Conservation (phyloP, 345 rosid species). For the Pistacia integerrima region DNA sequence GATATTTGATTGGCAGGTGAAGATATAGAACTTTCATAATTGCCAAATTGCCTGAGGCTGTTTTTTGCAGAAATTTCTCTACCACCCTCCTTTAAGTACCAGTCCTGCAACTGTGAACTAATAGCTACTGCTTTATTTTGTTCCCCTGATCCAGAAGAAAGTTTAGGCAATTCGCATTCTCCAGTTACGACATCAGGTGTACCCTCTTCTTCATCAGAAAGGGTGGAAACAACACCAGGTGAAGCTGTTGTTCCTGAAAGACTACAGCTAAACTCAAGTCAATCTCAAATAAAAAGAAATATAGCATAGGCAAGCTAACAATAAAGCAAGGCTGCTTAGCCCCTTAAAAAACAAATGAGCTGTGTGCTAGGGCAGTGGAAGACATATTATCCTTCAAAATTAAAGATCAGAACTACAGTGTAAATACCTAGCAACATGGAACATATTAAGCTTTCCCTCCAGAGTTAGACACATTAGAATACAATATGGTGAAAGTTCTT, state of each 20-base stretch:
- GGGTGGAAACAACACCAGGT: constrained; percentile 34
- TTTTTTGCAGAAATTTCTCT: constrained; percentile 29
- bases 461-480: constrained; percentile 80
- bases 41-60: constrained; percentile 31
- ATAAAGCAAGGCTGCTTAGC: not conserved
- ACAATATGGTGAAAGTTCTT: constrained; percentile 73
- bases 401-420: not conserved
- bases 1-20: constrained; percentile 23
- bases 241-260: constrained; percentile 39
- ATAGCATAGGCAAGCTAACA: constrained; percentile 12
- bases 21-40: constrained; percentile 33
- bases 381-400: not conserved
- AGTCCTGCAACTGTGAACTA: constrained; percentile 25
- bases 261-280: constrained; percentile 46
- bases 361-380: not conserved
- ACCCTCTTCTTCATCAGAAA: constrained; percentile 62
- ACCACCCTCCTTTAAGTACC: constrained; percentile 24
- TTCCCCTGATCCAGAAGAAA: constrained; percentile 36
- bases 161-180: constrained; percentile 31
- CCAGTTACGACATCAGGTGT: constrained; percentile 27
- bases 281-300: constrained; percentile 14
- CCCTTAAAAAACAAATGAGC: constrained; percentile 12
- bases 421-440: constrained; percentile 74
- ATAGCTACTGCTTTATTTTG: constrained; percentile 25
- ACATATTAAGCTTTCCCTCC: constrained; percentile 88